phyloP scores from a whole-genome alignment of 805 yeast species.

The Metschnikowia cerradonensis region DNA sequence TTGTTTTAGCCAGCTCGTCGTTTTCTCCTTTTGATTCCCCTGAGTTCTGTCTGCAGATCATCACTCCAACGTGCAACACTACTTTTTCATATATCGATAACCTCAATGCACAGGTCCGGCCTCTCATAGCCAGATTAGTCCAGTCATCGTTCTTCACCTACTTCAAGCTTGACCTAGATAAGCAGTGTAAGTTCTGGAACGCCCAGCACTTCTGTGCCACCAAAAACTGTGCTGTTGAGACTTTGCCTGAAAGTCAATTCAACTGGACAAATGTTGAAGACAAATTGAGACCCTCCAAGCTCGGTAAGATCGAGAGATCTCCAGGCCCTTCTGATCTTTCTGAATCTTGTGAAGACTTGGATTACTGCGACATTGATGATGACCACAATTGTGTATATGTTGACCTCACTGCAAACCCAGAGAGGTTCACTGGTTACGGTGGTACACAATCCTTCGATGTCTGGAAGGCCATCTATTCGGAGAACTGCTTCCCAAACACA shows the following conservation, averaged over 20 bases:
- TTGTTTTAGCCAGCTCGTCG: slow-evolving; percentile 7
- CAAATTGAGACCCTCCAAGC: slow-evolving; percentile 66
- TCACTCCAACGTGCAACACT: slow-evolving; percentile 43
- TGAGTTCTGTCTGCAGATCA: slow-evolving; percentile 42
- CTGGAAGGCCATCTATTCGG: slow-evolving; percentile 90
- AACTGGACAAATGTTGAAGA: slow-evolving; percentile 56
- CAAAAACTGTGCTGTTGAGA: slow-evolving; percentile 85
- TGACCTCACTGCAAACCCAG: slow-evolving; percentile 84
- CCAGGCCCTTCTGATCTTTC: slow-evolving; percentile 15
- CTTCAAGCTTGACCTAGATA: slow-evolving; percentile 79
- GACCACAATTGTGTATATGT: slow-evolving; percentile 76
- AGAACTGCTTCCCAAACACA: slow-evolving; percentile 74
- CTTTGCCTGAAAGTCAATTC: slow-evolving; percentile 61
- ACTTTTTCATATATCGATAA: slow-evolving; percentile 42
- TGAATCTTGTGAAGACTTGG: slow-evolving; percentile 44
- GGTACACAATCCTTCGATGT: slow-evolving; percentile 89
- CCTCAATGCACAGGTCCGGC: slow-evolving; percentile 35
- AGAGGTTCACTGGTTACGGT: slow-evolving; percentile 92
- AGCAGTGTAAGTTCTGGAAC: slow-evolving; percentile 82
- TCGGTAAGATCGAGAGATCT: slow-evolving; percentile 44
- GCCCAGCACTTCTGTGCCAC: slow-evolving; percentile 82
- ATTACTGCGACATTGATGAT: slow-evolving; percentile 66
- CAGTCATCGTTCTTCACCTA: slow-evolving; percentile 80
- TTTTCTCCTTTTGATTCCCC: slow-evolving; percentile 39
- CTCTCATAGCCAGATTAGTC: slow-evolving; percentile 55